phyloP scores from a whole-genome alignment of 768 basidiomycete species.

The Mycena maculata region DNA sequence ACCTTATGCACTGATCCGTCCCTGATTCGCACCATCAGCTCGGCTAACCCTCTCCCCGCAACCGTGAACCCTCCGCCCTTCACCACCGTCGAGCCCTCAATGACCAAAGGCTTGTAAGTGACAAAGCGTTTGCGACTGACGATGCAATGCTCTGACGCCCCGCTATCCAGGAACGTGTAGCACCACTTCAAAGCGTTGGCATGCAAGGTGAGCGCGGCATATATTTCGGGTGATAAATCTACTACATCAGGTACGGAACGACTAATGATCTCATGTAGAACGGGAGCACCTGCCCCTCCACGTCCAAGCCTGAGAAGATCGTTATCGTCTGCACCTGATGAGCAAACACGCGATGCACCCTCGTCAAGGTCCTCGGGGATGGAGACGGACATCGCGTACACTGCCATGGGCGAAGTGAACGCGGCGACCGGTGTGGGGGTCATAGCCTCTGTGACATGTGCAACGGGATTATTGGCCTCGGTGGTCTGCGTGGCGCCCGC shows the following conservation, averaged over 20 bases:
- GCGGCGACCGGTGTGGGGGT: not conserved
- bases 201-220: not conserved
- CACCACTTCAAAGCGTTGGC: no score
- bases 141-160: constrained; percentile 2
- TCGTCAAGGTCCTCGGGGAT: constrained; percentile 1
- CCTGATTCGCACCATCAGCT: no score
- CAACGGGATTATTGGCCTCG: not conserved
- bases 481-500: not conserved
- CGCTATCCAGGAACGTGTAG: not conserved
- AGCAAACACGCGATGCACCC: not conserved
- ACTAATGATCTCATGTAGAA: no score
- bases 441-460: no score
- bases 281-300: constrained; percentile 3
- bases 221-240: no score
- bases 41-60: no score
- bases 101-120: not conserved
- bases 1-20: no score
- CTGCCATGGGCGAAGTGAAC: not conserved
- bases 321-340: constrained; percentile 9
- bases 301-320: not conserved
- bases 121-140: not conserved
- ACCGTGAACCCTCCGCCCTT: constrained; percentile 2
- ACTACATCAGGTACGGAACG: no score
- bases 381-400: no score
- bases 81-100: constrained; percentile 1